Evolutionary conservation across 2,329 filamentous ascomycete species (phyloP).

Genomic region (Fusarium chuoi): DNA sequence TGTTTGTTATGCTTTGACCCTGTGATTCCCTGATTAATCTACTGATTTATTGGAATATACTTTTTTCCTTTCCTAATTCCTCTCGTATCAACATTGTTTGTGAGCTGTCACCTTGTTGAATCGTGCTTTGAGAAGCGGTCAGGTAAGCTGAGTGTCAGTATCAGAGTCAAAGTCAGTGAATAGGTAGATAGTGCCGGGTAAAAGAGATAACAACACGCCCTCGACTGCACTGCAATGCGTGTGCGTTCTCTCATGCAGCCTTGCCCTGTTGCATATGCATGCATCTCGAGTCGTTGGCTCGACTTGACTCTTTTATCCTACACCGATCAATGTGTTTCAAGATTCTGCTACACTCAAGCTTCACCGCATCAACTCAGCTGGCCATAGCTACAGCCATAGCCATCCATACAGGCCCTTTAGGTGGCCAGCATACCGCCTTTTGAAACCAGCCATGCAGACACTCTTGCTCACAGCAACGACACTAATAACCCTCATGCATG

Average conservation of each 20-base stretch:
- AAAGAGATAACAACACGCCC: constrained; percentile 30
- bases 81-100: constrained; percentile 10
- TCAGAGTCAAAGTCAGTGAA: neutral
- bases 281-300: neutral
- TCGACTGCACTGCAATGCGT: neutral
- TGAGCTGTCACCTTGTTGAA: constrained; percentile 30
- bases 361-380: constrained; percentile 25
- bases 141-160: constrained; percentile 1
- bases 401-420: constrained; percentile 7
- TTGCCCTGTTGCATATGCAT: constrained; percentile 24
- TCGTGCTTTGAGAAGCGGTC: constrained; percentile 28
- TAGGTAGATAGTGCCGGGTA: neutral
- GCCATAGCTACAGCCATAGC: neutral
- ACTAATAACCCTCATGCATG: constrained; percentile 2
- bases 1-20: constrained; percentile 16
- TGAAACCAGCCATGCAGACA: constrained; percentile 25
- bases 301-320: constrained; percentile 13
- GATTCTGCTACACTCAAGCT: constrained; percentile 21
- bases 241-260: constrained; percentile 16
- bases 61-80: neutral
- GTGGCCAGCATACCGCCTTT: constrained; percentile 35
- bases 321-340: constrained; percentile 35
- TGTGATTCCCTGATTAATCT: neutral
- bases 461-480: constrained; percentile 17
- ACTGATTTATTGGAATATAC: neutral